Percentiles rank a stretch among this genome's conserved stretches.
These are phyloP conservation scores for Alternaria solani DNA, from an alignment of 2,329 filamentous ascomycete genomes.

Conservation along the genomic window DNA sequence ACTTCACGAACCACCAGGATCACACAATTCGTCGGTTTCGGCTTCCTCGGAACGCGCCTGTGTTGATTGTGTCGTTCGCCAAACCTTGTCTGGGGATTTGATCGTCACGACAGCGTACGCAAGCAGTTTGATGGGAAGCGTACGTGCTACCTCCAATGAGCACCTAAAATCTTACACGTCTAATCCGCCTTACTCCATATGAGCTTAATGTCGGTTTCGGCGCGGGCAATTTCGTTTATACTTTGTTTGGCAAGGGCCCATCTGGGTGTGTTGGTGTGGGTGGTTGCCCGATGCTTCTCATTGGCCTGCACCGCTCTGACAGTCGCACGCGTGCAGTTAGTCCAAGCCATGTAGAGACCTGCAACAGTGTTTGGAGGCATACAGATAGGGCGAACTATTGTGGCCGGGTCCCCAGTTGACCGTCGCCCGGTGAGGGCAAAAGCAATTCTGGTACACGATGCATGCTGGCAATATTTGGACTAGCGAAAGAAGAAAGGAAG, in stretches of 20 bases:
- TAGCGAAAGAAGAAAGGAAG: constrained; percentile 3
- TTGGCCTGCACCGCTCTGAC: neutral
- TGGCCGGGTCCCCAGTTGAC: constrained; percentile 1
- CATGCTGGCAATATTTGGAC: neutral
- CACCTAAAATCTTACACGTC: neutral
- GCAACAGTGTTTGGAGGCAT: neutral
- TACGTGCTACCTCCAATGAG: neutral
- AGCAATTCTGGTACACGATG: constrained; percentile 1
- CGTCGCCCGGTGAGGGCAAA: constrained; percentile 1
- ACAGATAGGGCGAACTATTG: neutral
- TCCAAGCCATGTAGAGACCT: neutral
- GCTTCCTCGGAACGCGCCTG: neutral
- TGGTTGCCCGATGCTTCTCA: neutral
- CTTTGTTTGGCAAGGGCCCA: neutral
- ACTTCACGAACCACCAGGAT: neutral
- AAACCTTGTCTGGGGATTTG: too few relatives aligned
- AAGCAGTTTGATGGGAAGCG: too few relatives aligned
- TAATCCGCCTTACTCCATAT: neutral
- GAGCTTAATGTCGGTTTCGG: neutral
- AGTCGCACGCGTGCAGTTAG: neutral
- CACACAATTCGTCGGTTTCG: neutral
- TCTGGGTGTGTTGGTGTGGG: neutral
- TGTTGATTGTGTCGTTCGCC: neutral
- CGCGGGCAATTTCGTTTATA: neutral
- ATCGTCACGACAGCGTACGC: too few relatives aligned